These are phyloP conservation scores for Aspergillus ochraceus DNA, from an alignment of 2,329 filamentous ascomycete species.

Conservation along the genomic window DNA sequence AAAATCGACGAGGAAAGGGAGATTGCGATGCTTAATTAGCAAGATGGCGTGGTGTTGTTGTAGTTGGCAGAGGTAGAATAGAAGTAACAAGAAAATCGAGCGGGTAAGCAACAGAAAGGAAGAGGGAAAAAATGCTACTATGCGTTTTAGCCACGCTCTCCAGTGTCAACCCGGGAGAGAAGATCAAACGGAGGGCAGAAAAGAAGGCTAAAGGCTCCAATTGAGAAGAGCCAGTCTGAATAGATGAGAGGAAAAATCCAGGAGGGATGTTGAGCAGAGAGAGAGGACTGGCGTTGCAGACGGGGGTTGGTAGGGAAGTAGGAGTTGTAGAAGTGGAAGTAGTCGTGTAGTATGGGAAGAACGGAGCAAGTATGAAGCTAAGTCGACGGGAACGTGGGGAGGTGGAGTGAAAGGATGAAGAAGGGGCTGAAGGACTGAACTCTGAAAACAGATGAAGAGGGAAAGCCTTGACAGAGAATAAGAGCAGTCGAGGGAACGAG, in stretches of 20 bases:
- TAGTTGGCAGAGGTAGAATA: background rate
- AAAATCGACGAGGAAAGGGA: background rate
- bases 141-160: background rate
- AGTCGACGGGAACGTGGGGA: conserved; percentile 9
- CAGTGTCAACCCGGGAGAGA: background rate
- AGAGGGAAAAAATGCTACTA: conserved; percentile 6
- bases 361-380: conserved; percentile 12
- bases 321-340: conserved; percentile 11
- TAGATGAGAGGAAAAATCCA: background rate
- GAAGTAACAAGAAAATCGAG: conserved; percentile 8
- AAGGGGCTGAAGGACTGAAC: conserved; percentile 12
- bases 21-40: background rate
- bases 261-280: background rate
- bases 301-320: background rate
- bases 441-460: background rate
- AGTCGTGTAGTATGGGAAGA: conserved; percentile 11
- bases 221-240: background rate
- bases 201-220: background rate
- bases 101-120: conserved; percentile 19
- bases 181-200: background rate
- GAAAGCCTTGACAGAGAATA: background rate
- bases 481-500: background rate
- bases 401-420: conserved; percentile 1
- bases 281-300: background rate
- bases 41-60: background rate